phyloP scores from a whole-genome alignment of 2,329 filamentous ascomycete species.

The Exophiala calicioides region DNA sequence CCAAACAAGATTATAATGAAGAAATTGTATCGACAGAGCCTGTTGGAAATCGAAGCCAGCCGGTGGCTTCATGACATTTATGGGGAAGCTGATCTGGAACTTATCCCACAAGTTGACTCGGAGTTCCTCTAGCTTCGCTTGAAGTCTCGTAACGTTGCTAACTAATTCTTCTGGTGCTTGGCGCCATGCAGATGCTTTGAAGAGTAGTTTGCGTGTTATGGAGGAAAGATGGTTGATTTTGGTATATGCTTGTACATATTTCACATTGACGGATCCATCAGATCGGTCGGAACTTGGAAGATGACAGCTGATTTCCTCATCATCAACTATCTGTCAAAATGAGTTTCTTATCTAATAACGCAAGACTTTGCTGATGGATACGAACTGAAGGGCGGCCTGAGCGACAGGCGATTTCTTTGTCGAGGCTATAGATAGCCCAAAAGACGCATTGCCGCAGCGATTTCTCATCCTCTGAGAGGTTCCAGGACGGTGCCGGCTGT shows the following conservation, averaged over 20 bases:
- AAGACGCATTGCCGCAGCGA: conserved; percentile 5
- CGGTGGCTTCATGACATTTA: not conserved
- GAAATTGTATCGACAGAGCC: conserved; percentile 5
- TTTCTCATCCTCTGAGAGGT: conserved; percentile 2
- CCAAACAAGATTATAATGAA: conserved; percentile 1
- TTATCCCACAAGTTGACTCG: not conserved
- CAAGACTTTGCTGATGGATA: too few relatives aligned
- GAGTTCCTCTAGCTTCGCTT: conserved; percentile 5
- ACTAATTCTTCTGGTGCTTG: not conserved
- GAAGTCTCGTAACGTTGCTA: conserved; percentile 1
- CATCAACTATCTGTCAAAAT: conserved; percentile 3
- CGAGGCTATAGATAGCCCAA: too few relatives aligned
- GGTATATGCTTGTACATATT: not conserved
- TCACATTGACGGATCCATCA: conserved; percentile 2
- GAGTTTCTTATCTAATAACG: too few relatives aligned
- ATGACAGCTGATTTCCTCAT: conserved; percentile 9
- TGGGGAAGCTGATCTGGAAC: not conserved
- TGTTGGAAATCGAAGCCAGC: not conserved
- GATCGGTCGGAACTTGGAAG: not conserved
- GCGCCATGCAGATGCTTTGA: conserved; percentile 1
- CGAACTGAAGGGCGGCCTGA: conserved; percentile 3
- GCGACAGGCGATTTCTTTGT: conserved; percentile 7
- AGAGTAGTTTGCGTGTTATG: not conserved
- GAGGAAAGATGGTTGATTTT: conserved; percentile 10
- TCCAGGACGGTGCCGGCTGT: conserved; percentile 3